Evolutionary conservation across 768 basidiomycete genomes (phyloP), one percentile per base, ranked within the genome.

Genomic region (Russula vinacea): DNA sequence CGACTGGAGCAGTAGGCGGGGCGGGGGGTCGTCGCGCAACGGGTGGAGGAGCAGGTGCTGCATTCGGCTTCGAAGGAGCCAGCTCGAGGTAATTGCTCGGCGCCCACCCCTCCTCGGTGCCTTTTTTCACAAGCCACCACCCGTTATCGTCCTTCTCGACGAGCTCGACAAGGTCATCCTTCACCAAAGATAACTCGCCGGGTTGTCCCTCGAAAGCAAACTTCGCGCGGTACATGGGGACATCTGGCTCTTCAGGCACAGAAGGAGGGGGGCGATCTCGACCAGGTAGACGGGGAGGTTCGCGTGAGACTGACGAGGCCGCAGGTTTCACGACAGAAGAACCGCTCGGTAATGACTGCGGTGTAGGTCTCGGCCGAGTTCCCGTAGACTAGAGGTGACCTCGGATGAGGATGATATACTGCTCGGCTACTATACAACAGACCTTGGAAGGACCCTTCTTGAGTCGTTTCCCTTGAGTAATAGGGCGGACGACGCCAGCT

Each of bases 61-160:
- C 81, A 49, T 84, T 84, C 2, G 85, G 81, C 68, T 83, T 85
- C 24, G 83, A 83, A 19, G 87, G 86, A 5, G 88, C 83, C 39
- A 89, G 81, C 73, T 97, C 94, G 8, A 96, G 85, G 71, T 94
- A 97, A 74, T 93, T 94, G 68, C 88, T 87, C 2, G 97, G 97
- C 22, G 95, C 93, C 94, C 95, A 99, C 16, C 93, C 97, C 73
- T 98, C 94, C 19, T 78, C 76, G 2, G 83, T 83, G 58, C 80
- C 82, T 75, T 89, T 93, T 80, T 88, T 91, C 62, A 98, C 89
- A 37, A 97, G 80, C 96, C 97, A 98, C 97, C 97, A 99, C 3
- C 96, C 97, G 70, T 96, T 96, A 64, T 94, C 86, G 72, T 89
- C 87, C 73, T 97, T 94, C 78, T 96, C 88, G 37, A 94, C 79